Percentiles rank a stretch among this genome's conserved stretches.
Conservation (phyloP, 2,329 filamentous ascomycete species). For the Aspergillus neotritici region DNA sequence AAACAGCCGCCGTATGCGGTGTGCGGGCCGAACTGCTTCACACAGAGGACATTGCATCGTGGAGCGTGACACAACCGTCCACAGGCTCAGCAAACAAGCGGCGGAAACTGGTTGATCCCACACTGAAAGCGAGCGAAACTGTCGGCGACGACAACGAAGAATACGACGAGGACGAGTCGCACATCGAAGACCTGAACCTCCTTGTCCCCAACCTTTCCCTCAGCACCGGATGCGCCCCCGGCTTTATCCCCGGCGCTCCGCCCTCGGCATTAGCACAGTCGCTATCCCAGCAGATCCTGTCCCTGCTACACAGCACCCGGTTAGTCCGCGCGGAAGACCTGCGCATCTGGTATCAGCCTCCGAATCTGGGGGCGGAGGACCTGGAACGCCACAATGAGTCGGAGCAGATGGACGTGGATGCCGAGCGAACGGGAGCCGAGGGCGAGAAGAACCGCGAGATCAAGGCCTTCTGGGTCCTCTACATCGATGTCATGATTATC, state of each 20-base stretch:
- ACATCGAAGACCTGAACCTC: slow-evolving; percentile 54
- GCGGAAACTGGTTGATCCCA: slow-evolving; percentile 22
- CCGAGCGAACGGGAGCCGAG: slow-evolving; percentile 31
- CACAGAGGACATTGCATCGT: slow-evolving; percentile 64
- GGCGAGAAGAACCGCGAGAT: slow-evolving; percentile 44
- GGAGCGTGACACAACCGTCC: slow-evolving; percentile 32
- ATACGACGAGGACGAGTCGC: slow-evolving; percentile 39
- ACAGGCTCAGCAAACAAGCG: slow-evolving; percentile 33
- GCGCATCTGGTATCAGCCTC: slow-evolving; percentile 62
- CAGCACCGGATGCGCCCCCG: slow-evolving; percentile 80
- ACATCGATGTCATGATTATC: slow-evolving; percentile 92
- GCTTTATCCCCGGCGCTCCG: slow-evolving; percentile 76
- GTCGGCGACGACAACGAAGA: slow-evolving; percentile 41
- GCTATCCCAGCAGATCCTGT: slow-evolving; percentile 72
- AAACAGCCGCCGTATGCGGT: slow-evolving; percentile 92
- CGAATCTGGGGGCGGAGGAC: slow-evolving; percentile 32
- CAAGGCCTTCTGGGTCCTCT: slow-evolving; percentile 90
- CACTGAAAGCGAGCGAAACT: slow-evolving; percentile 11
- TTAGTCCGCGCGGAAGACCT: slow-evolving; percentile 64
- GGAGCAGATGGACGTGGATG: slow-evolving; percentile 46
- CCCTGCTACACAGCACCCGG: slow-evolving; percentile 65
- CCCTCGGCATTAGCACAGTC: slow-evolving; percentile 77
- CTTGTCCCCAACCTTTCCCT: slow-evolving; percentile 92
- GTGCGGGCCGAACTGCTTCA: slow-evolving; percentile 79
- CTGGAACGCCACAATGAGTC: slow-evolving; percentile 32